Percentiles rank a stretch among this genome's conserved stretches.
These are phyloP conservation scores for Metrosideros polymorpha DNA, from an alignment of 441 rosid species.

Conservation along the genomic window DNA sequence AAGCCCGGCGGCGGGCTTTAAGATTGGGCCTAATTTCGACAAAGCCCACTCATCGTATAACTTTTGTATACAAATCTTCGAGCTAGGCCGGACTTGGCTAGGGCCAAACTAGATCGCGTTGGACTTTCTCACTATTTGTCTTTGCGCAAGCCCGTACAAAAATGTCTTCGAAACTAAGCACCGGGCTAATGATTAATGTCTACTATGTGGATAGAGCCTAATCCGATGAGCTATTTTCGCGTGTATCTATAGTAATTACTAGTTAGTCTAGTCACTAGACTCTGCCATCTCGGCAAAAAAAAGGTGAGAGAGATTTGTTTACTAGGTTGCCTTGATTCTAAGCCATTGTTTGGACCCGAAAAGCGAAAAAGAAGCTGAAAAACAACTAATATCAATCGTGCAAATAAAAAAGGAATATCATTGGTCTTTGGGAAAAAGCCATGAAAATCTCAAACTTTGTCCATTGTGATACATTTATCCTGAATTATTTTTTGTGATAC, in stretches of 20 bases:
- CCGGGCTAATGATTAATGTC: accelerated
- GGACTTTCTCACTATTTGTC: not conserved
- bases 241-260: not conserved
- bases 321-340: not conserved
- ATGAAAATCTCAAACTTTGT: too few species aligned
- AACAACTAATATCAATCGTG: not conserved
- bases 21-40: not conserved
- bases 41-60: not conserved
- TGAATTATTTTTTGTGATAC: too few species aligned
- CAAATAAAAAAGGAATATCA: not conserved
- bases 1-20: not conserved
- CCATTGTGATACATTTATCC: too few species aligned
- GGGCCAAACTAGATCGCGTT: not conserved
- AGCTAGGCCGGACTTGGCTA: not conserved
- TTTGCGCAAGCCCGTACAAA: not conserved
- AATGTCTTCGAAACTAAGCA: not conserved
- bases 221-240: not conserved
- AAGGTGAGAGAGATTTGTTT: not conserved
- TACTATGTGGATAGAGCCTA: not conserved
- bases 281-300: not conserved
- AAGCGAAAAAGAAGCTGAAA: not conserved
- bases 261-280: not conserved
- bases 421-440: too few species aligned
- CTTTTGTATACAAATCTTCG: not conserved
- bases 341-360: not conserved